Percentiles rank a stretch among this genome's conserved stretches.
Evolutionary conservation across 192 early-diverging fungal species (phyloP).

Genomic region (Gaertneriomyces sp.): DNA sequence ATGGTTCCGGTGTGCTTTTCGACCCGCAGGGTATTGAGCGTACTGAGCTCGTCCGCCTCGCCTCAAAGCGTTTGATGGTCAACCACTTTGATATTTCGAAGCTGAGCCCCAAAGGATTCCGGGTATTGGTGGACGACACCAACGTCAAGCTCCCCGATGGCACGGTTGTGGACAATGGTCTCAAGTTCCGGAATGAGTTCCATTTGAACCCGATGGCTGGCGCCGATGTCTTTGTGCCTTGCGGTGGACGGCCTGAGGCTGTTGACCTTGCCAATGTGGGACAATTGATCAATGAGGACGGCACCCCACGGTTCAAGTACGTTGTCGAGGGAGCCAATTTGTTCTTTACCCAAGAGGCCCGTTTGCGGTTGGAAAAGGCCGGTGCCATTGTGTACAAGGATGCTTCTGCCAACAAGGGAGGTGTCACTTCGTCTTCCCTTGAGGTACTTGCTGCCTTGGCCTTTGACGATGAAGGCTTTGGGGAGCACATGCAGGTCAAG

Average conservation of each 20-base stretch:
- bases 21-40: constrained; percentile 92
- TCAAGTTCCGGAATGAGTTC: constrained; percentile 97
- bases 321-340: constrained; percentile 99
- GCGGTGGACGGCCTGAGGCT: constrained; percentile 96
- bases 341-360: constrained; percentile 98
- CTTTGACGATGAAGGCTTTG: constrained; percentile 88
- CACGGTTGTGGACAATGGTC: constrained; percentile 78
- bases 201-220: constrained; percentile 77
- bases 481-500: constrained; percentile 86
- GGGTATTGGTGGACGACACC: constrained; percentile 89
- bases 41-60: constrained; percentile 78
- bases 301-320: constrained; percentile 93
- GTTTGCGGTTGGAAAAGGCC: constrained; percentile 90
- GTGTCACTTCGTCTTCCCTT: constrained; percentile 96
- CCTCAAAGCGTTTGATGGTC: constrained; percentile 82
- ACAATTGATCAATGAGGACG: constrained; percentile 71
- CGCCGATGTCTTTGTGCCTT: constrained; percentile 95
- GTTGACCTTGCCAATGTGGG: constrained; percentile 90
- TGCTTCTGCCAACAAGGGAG: constrained; percentile 99
- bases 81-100: constrained; percentile 80
- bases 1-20: constrained; percentile 93
- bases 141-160: constrained; percentile 87
- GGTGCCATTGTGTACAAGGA: constrained; percentile 97
- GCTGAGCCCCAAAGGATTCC: constrained; percentile 83
- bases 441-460: constrained; percentile 96